phyloP scores from a whole-genome alignment of 176 grass and related monocot genomes.

The Guadua angustifolia region DNA sequence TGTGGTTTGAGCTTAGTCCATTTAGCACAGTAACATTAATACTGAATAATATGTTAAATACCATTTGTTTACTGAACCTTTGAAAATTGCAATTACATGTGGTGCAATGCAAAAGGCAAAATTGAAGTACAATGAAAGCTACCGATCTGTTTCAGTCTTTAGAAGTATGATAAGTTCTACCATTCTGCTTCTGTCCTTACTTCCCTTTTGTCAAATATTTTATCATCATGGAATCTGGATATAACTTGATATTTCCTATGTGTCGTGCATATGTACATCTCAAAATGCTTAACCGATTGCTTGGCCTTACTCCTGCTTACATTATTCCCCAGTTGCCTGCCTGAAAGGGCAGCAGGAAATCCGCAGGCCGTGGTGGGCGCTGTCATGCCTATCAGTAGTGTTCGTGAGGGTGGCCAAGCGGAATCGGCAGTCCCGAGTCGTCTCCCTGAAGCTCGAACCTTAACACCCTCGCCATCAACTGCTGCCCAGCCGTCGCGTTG shows the following conservation, averaged over 20 bases:
- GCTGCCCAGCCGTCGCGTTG: not conserved
- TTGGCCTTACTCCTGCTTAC: not conserved
- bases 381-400: slow-evolving; percentile 62
- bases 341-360: slow-evolving; percentile 91
- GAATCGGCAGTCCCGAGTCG: slow-evolving; percentile 77
- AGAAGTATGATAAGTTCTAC: not conserved
- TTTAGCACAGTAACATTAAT: slow-evolving; percentile 11
- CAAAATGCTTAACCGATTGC: not conserved
- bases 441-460: slow-evolving; percentile 86
- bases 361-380: slow-evolving; percentile 88
- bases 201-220: not conserved
- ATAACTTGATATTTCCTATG: not conserved
- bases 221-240: not conserved
- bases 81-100: not conserved
- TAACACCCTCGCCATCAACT: slow-evolving; percentile 8
- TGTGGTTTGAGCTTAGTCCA: not conserved
- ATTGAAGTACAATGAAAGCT: not conserved
- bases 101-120: not conserved
- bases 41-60: not conserved
- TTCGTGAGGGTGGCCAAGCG: slow-evolving; percentile 71
- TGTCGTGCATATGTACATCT: not conserved
- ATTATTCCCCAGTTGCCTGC: slow-evolving; percentile 68
- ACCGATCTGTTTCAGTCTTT: not conserved
- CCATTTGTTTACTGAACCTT: not conserved
- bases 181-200: not conserved